Conservation (phyloP, 2,329 filamentous ascomycete genomes). For the Curvularia eragrostidis region DNA sequence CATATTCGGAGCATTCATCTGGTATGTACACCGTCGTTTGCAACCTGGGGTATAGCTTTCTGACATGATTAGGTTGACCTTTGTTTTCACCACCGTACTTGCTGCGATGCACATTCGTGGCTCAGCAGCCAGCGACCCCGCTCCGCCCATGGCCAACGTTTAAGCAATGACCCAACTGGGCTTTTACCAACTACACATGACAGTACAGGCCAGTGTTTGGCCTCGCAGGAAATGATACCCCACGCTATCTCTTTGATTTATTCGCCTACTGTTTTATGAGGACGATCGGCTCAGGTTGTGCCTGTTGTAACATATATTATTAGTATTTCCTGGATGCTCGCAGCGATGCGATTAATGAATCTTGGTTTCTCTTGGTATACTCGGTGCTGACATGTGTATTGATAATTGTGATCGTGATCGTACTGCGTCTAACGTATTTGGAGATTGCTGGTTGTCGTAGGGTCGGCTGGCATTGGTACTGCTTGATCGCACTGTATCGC, state of each 20-base stretch:
- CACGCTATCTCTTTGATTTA: slow-evolving; percentile 8
- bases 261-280: slow-evolving; percentile 4
- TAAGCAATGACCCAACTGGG: slow-evolving; percentile 21
- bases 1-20: slow-evolving; percentile 73
- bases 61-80: slow-evolving; percentile 55
- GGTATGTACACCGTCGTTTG: slow-evolving; percentile 48
- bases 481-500: background rate
- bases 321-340: background rate
- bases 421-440: background rate
- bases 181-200: background rate
- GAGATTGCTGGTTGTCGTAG: background rate
- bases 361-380: background rate
- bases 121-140: slow-evolving; percentile 43
- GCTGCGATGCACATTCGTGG: slow-evolving; percentile 57
- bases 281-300: slow-evolving; percentile 11
- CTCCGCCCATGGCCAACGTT: slow-evolving; percentile 50
- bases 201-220: background rate
- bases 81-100: slow-evolving; percentile 58
- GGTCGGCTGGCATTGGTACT: background rate
- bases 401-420: background rate
- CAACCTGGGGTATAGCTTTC: background rate
- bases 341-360: slow-evolving; percentile 5
- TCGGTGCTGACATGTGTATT: background rate
- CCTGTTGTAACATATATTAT: background rate
- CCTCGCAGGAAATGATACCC: slow-evolving; percentile 8